Conservation (phyloP, 257 asterid species). For the Ophiorrhiza pumila region DNA sequence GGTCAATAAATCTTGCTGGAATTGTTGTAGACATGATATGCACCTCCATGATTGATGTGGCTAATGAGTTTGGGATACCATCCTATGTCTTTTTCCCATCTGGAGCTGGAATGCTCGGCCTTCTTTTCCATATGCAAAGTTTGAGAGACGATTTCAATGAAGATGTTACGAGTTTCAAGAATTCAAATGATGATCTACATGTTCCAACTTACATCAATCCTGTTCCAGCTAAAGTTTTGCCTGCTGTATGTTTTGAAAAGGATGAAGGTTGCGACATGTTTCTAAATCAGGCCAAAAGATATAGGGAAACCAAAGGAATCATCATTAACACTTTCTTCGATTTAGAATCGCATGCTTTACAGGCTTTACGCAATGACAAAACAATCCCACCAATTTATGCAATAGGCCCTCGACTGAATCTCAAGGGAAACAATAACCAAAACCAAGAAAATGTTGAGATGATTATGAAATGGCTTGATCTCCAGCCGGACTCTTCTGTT, state of each 20-base stretch:
- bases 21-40: constrained; percentile 13
- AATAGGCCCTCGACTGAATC: constrained; percentile 27
- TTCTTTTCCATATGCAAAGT: constrained; percentile 11
- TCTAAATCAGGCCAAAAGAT: constrained; percentile 8
- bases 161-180: too few relatives aligned
- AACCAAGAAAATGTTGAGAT: not conserved
- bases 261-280: not conserved
- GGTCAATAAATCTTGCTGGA: not conserved
- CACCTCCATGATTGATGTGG: constrained; percentile 15
- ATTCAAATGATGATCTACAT: too few relatives aligned
- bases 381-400: constrained; percentile 30
- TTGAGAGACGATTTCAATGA: too few relatives aligned
- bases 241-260: not conserved
- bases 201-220: too few relatives aligned
- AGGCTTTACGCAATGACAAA: constrained; percentile 14
- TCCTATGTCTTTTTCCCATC: too few relatives aligned
- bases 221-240: too few relatives aligned
- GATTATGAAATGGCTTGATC: constrained; percentile 32
- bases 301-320: too few relatives aligned
- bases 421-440: too few relatives aligned
- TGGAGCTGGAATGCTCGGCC: too few relatives aligned
- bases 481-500: too few relatives aligned
- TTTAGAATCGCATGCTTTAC: constrained; percentile 24
- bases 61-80: too few relatives aligned
- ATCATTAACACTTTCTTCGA: constrained; percentile 32